Base-by-base conservation (phyloP, 2,329 filamentous ascomycete genomes). In the Colletotrichum sp. region DNA sequence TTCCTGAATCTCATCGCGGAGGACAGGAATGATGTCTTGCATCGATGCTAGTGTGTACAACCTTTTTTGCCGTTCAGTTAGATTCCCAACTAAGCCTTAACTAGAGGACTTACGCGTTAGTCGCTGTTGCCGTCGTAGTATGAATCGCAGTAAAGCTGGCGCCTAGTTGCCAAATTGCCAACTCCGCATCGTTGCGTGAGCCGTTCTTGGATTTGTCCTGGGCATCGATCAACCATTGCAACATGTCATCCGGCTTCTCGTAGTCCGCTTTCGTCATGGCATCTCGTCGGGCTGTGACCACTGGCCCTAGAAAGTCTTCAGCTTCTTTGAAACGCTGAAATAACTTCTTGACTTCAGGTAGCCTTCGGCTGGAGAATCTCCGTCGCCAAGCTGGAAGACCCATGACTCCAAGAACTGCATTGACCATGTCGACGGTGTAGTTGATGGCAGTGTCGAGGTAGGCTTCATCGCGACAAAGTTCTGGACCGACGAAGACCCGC, bases 11-110 rank as follows among this genome's bases (percentile, higher is more conserved):
- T 93, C 91, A 29, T 89, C 85, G 3, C 91, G 87, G 2, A 92
- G 82, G 11, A 88, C 85, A 7, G 88, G 83, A 34, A 90, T 82
- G 77, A 89, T 85, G 49, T 91, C 87, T 1, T 89, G 90, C 78
- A 85, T 82, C 6, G 87, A 84, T 0, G 87, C 87, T 4, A 93
- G 81, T 74, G 90, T 88, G 79, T 89, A 91, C 62, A 93, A 85
- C 7, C 86, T 86, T 32, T 13, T 2, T 1, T 22, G 9, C 25
- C 7, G 1, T 6, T 62, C 12, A 62, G 59, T 27, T 4, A 2
- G 15, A 25, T 1, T 9, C 15, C 1, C n/a, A 62, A 7, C 12
- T 0, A 52, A 52, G n/a, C 6, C 1, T 49, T 8, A 0, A 8
- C 2, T 5, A 11, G 22, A 2, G 5, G 2, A 29, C 84, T 77